phyloP scores from a whole-genome alignment of 2,329 filamentous ascomycete species.

The Tolypocladium endophyticum region DNA sequence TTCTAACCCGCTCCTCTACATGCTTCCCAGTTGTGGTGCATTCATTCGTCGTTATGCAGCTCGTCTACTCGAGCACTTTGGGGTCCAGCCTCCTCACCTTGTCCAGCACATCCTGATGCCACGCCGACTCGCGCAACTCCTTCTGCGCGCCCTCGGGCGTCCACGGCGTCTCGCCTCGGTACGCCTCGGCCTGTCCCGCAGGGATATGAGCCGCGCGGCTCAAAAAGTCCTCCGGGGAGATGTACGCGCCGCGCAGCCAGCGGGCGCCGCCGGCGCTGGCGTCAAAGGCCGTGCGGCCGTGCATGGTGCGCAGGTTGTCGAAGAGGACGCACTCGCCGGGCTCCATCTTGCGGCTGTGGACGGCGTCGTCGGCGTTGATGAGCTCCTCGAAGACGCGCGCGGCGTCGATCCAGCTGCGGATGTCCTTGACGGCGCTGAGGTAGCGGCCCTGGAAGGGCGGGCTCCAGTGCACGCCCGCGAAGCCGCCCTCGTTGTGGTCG shows the following conservation, averaged over 20 bases:
- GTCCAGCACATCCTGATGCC: constrained; percentile 15
- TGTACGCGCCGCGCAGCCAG: constrained; percentile 80
- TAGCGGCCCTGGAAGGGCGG: constrained; percentile 66
- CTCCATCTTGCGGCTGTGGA: constrained; percentile 62
- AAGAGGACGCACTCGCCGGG: constrained; percentile 91
- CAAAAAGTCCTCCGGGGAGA: constrained; percentile 42
- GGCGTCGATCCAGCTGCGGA: constrained; percentile 34
- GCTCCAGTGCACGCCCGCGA: constrained; percentile 46
- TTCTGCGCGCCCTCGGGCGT: constrained; percentile 12
- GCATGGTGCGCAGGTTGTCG: constrained; percentile 75
- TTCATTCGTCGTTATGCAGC: not conserved
- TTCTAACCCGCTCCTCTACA: not conserved
- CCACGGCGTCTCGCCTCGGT: constrained; percentile 13
- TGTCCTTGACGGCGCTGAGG: constrained; percentile 9
- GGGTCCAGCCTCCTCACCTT: constrained; percentile 11
- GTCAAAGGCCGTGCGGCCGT: constrained; percentile 72
- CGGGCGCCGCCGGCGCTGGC: constrained; percentile 48
- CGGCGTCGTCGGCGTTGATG: constrained; percentile 45
- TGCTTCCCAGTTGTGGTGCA: not conserved
- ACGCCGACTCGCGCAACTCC: constrained; percentile 12
- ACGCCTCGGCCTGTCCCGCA: constrained; percentile 11
- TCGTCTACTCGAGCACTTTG: constrained; percentile 1
- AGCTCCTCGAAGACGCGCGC: constrained; percentile 44
- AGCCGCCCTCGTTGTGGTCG: constrained; percentile 11
- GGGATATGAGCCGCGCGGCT: constrained; percentile 24